Evolutionary conservation across 768 basidiomycete species (phyloP).

Genomic region (Mycena vitilis): DNA sequence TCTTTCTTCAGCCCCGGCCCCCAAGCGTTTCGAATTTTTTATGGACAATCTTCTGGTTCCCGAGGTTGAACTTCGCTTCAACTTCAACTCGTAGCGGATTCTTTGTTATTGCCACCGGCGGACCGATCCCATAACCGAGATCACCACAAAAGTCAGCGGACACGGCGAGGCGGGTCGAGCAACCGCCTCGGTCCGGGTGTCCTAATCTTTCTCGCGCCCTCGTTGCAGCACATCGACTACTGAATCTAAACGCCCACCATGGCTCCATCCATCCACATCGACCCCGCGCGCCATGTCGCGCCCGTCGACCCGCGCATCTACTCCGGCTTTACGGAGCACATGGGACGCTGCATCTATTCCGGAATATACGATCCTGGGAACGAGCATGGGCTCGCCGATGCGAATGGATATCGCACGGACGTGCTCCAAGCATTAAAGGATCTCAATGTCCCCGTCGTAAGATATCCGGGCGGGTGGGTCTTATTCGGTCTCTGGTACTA

Average conservation of each 20-base stretch:
- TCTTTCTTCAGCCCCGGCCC: no score
- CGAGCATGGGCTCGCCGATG: conserved; percentile 49
- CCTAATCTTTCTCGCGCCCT: background rate
- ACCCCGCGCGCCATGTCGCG: conserved; percentile 54
- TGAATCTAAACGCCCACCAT: background rate
- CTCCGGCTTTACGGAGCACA: conserved; percentile 73
- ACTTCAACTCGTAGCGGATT: no score
- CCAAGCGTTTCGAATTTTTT: no score
- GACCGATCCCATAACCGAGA: background rate
- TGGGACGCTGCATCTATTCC: conserved; percentile 67
- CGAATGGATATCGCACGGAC: conserved; percentile 62
- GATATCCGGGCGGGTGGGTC: conserved; percentile 65
- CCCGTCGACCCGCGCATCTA: conserved; percentile 63
- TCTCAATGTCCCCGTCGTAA: conserved; percentile 59
- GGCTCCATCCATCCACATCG: conserved; percentile 52
- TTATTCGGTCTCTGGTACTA: background rate
- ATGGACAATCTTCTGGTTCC: no score
- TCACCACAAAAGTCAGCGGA: conserved; percentile 8
- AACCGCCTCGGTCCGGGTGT: conserved; percentile 10
- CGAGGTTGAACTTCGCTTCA: no score
- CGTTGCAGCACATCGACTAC: background rate
- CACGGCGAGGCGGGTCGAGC: background rate
- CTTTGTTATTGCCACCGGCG: background rate
- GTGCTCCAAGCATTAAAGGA: conserved; percentile 59
- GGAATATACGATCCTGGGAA: conserved; percentile 58